Evolutionary conservation across 2,329 filamentous ascomycete species (phyloP).

Genomic region (Aureobasidium sp.): DNA sequence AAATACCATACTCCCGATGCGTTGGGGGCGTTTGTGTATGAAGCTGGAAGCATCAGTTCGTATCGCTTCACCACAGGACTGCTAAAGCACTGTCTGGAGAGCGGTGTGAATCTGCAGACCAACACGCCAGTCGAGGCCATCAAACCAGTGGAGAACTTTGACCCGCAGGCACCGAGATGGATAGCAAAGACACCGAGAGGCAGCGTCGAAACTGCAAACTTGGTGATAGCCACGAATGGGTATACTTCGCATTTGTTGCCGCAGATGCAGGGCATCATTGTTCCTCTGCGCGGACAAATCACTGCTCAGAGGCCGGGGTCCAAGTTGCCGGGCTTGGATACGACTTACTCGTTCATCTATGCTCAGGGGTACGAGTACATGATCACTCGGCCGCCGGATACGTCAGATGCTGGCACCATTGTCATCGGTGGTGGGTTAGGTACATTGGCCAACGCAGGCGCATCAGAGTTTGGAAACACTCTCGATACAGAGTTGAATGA

Average conservation of each 20-base stretch:
- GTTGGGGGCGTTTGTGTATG: constrained; percentile 41
- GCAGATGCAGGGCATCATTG: constrained; percentile 23
- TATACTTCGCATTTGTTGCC: constrained; percentile 22
- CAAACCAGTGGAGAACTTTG: background rate
- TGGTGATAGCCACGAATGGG: constrained; percentile 24
- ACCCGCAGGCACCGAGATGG: constrained; percentile 15
- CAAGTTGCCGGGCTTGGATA: constrained; percentile 31
- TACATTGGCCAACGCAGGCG: constrained; percentile 33
- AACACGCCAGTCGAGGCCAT: constrained; percentile 35
- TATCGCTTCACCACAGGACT: constrained; percentile 36
- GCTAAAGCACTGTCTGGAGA: constrained; percentile 35
- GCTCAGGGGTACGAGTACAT: constrained; percentile 58
- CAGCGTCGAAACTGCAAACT: constrained; percentile 19
- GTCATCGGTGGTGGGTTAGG: constrained; percentile 53
- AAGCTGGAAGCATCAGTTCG: constrained; percentile 34
- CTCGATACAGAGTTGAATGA: constrained; percentile 47
- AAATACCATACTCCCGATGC: constrained; percentile 31
- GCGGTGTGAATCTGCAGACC: constrained; percentile 45
- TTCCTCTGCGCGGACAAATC: constrained; percentile 34
- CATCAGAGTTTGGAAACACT: constrained; percentile 45
- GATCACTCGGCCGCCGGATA: constrained; percentile 46
- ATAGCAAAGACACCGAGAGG: constrained; percentile 18
- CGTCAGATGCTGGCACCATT: constrained; percentile 41
- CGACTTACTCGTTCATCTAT: constrained; percentile 55
- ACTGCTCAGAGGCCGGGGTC: constrained; percentile 30